Evolutionary conservation across 495 filamentous ascomycete genomes (phyloP).

Genomic region (Cairneyella variabilis): DNA sequence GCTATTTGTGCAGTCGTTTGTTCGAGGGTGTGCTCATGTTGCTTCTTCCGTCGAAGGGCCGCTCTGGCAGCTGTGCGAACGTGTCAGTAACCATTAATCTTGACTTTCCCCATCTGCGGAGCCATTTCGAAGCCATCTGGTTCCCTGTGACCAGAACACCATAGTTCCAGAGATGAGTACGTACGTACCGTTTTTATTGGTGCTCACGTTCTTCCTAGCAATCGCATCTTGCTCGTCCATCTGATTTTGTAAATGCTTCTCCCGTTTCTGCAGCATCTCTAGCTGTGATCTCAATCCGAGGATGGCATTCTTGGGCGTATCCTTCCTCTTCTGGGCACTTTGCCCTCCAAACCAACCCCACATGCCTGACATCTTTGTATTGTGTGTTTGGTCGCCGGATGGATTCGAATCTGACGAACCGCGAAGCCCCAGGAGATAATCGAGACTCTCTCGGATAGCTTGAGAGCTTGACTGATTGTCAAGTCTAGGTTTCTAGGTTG

Average conservation of each 20-base stretch:
- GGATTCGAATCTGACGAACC: slow-evolving; percentile 5
- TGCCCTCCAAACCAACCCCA: slow-evolving; percentile 87
- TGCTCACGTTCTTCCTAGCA: slow-evolving; percentile 83
- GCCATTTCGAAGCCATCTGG: too few species aligned
- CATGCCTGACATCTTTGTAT: slow-evolving; percentile 52
- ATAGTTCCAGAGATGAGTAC: not conserved
- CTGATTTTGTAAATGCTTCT: slow-evolving; percentile 84
- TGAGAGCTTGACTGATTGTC: not conserved
- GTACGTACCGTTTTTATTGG: slow-evolving; percentile 83
- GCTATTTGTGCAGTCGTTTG: slow-evolving; percentile 85
- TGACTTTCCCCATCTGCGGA: too few species aligned
- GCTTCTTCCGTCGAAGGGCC: slow-evolving; percentile 93
- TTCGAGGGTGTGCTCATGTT: slow-evolving; percentile 82
- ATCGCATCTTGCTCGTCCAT: slow-evolving; percentile 90
- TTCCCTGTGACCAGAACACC: not conserved
- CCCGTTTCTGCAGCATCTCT: slow-evolving; percentile 96
- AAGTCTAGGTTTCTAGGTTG: too few species aligned
- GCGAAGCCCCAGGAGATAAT: slow-evolving; percentile 10
- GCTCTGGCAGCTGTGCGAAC: slow-evolving; percentile 71
- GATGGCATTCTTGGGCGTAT: slow-evolving; percentile 96
- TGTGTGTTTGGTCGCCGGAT: slow-evolving; percentile 1
- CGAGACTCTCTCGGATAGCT: not conserved
- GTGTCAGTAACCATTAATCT: slow-evolving; percentile 19
- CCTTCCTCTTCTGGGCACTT: slow-evolving; percentile 77
- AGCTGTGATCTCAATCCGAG: slow-evolving; percentile 81